Conservation (phyloP, 352 stramenopile genomes). For the Phytophthora crassamura region DNA sequence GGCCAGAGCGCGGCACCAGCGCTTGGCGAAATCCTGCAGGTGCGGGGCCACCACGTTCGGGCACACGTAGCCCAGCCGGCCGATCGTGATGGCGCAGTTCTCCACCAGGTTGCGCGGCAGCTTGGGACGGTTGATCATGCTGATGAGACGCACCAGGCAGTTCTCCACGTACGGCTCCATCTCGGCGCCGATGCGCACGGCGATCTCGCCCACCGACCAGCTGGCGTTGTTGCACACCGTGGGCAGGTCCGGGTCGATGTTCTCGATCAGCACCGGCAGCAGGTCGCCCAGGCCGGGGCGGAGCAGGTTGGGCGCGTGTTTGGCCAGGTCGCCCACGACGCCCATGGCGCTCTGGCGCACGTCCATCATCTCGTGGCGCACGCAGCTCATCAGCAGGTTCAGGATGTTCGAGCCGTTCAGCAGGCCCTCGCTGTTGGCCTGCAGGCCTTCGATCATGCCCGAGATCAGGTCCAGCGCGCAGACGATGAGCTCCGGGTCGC, state of each 20-base stretch:
- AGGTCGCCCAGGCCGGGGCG: conserved; percentile 77
- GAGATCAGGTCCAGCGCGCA: conserved; percentile 91
- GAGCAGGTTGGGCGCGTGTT: conserved; percentile 79
- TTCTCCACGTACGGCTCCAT: conserved; percentile 87
- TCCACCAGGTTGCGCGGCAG: conserved; percentile 89
- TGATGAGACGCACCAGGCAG: conserved; percentile 72
- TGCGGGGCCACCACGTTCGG: conserved; percentile 82
- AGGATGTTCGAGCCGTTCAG: conserved; percentile 87
- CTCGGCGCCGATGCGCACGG: conserved; percentile 81
- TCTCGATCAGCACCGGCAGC: conserved; percentile 87
- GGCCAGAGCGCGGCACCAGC: conserved; percentile 87
- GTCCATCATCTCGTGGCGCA: conserved; percentile 88
- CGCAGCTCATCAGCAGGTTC: conserved; percentile 88
- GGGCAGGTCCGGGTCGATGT: conserved; percentile 87
- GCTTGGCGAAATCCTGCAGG: conserved; percentile 88
- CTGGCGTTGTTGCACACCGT: conserved; percentile 94
- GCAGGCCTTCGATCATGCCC: conserved; percentile 89
- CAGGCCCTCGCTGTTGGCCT: conserved; percentile 76
- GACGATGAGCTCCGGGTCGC: conserved; percentile 91
- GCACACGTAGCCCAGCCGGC: conserved; percentile 87
- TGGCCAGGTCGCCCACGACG: conserved; percentile 89
- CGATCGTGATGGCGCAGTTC: conserved; percentile 92
- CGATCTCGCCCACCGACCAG: conserved; percentile 92
- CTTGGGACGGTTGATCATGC: conserved; percentile 90
- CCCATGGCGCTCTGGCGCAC: conserved; percentile 91